A percentile compares a stretch with the other conserved stretches of the same genome.
Conservation (phyloP, 495 filamentous ascomycete genomes). For the Aspergillus funiculosus region DNA sequence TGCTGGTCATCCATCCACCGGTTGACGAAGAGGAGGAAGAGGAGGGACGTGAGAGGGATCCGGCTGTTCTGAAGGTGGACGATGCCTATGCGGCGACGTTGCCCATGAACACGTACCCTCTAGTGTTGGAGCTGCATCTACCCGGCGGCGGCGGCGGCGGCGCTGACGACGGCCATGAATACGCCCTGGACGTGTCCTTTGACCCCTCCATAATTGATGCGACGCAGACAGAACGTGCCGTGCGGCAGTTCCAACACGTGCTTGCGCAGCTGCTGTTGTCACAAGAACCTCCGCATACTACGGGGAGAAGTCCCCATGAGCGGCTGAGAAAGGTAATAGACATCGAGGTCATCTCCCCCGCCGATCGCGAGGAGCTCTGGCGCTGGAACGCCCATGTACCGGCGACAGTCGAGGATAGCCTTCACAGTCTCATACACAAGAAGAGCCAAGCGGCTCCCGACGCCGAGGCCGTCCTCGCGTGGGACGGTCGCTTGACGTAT, state of each 20-base stretch:
- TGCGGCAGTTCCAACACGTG: slow-evolving; percentile 21
- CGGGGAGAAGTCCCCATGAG: slow-evolving; percentile 2
- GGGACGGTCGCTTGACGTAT: slow-evolving; percentile 27
- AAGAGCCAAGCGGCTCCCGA: slow-evolving; percentile 16
- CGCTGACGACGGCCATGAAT: no score
- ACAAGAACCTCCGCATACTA: no score
- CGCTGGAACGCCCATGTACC: slow-evolving; percentile 16
- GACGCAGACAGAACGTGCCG: slow-evolving; percentile 6
- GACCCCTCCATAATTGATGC: neutral
- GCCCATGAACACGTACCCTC: no score
- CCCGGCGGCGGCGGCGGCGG: no score
- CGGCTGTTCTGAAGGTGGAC: neutral
- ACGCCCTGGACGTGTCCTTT: neutral
- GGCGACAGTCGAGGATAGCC: slow-evolving; percentile 21
- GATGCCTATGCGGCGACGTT: neutral
- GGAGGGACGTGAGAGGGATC: no score
- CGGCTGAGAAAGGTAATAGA: no score
- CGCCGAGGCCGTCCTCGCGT: slow-evolving; percentile 18
- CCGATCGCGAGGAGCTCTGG: slow-evolving; percentile 17
- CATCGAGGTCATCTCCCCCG: slow-evolving; percentile 16
- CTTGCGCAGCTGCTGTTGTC: slow-evolving; percentile 13
- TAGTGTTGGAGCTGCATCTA: no score
- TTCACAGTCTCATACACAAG: slow-evolving; percentile 27
- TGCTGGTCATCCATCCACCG: slow-evolving; percentile 41
- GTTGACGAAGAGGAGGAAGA: no score